A percentile compares a stretch with the other conserved stretches of the same genome.
These are phyloP conservation scores for Lactarius deliciosus DNA, from an alignment of 768 basidiomycete genomes.

Conservation along the genomic window DNA sequence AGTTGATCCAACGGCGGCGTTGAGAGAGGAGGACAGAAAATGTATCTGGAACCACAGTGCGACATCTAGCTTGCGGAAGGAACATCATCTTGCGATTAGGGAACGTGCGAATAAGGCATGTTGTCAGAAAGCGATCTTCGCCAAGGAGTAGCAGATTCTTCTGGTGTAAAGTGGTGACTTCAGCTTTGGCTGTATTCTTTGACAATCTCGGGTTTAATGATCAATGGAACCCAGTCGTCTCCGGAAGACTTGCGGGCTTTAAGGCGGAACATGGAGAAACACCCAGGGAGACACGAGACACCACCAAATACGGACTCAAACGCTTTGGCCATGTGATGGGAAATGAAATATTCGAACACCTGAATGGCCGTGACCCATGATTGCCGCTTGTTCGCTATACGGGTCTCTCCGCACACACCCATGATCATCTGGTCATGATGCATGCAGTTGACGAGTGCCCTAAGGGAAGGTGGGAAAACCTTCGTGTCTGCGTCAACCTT, in stretches of 20 bases:
- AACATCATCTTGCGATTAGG: slow-evolving; percentile 99
- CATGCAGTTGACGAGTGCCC: slow-evolving; percentile 95
- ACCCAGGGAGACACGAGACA: slow-evolving; percentile 98
- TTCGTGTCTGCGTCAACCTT: slow-evolving; percentile 99
- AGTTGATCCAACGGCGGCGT: slow-evolving; percentile 98
- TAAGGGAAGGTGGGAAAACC: slow-evolving; percentile 87
- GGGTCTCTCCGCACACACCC: slow-evolving; percentile 98
- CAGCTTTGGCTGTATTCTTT: slow-evolving; percentile 94
- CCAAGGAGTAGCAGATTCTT: slow-evolving; percentile 96
- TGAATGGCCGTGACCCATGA: slow-evolving; percentile 99
- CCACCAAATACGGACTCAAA: slow-evolving; percentile 99
- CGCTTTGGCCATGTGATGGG: slow-evolving; percentile 96
- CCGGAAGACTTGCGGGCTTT: slow-evolving; percentile 87
- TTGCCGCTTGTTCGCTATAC: slow-evolving; percentile 96
- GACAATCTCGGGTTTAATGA: slow-evolving; percentile 95
- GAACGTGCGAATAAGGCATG: slow-evolving; percentile 93
- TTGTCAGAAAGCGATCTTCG: slow-evolving; percentile 98
- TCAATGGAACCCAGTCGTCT: slow-evolving; percentile 96
- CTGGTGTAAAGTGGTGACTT: slow-evolving; percentile 93
- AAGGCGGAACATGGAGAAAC: slow-evolving; percentile 99
- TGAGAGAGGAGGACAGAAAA: slow-evolving; percentile 93
- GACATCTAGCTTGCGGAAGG: slow-evolving; percentile 90
- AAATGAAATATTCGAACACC: slow-evolving; percentile 98
- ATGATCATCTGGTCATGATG: slow-evolving; percentile 98
- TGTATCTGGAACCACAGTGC: slow-evolving; percentile 95